These are phyloP conservation scores for Suillus subaureus DNA, from an alignment of 768 basidiomycete species.

Conservation along the genomic window DNA sequence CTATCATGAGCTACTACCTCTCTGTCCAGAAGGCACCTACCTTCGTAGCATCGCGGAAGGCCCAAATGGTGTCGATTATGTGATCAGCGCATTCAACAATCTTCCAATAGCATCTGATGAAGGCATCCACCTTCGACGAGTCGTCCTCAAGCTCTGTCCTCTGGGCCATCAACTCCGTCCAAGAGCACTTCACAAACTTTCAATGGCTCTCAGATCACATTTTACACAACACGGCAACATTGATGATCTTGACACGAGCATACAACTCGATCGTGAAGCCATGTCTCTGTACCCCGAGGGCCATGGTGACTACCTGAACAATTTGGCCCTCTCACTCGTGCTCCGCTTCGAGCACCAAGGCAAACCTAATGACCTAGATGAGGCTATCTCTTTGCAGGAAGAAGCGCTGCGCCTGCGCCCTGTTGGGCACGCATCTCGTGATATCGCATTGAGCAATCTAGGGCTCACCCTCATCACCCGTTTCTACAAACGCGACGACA, in stretches of 20 bases:
- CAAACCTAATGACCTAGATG: too few relatives aligned
- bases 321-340: too few relatives aligned
- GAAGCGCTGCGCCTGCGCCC: not conserved
- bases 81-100: not conserved
- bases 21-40: not conserved
- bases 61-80: not conserved
- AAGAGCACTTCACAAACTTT: not conserved
- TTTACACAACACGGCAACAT: too few relatives aligned
- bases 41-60: not conserved
- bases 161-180: not conserved
- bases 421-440: not conserved
- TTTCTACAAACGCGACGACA: too few relatives aligned
- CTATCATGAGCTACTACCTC: not conserved
- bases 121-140: not conserved
- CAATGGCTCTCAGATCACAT: too few relatives aligned
- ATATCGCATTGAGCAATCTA: conserved; percentile 15
- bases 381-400: not conserved
- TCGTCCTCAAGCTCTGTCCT: not conserved
- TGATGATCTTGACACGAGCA: not conserved
- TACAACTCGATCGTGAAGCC: not conserved
- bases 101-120: not conserved
- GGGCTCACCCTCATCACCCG: not conserved
- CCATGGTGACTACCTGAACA: too few relatives aligned
- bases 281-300: too few relatives aligned
- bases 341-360: too few relatives aligned